Evolutionary conservation across 129 eudicot species (phyloP).

Genomic region (Artemisia argyi): DNA sequence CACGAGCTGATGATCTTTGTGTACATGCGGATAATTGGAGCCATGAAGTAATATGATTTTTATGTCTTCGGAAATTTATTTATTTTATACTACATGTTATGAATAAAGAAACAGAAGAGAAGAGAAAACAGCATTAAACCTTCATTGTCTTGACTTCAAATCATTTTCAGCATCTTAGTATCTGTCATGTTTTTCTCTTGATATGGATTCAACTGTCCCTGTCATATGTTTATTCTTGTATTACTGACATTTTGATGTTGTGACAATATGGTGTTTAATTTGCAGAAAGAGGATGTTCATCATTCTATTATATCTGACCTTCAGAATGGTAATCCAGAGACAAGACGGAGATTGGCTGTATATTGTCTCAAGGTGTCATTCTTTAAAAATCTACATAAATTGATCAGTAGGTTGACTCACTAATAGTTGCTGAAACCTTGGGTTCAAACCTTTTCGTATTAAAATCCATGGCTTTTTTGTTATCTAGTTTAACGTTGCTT

Average conservation of each 20-base stretch:
- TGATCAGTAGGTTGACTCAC: slow-evolving; percentile 7
- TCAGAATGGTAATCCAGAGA: slow-evolving; percentile 96
- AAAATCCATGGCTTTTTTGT: slow-evolving; percentile 8
- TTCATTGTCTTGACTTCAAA: slow-evolving; percentile 13
- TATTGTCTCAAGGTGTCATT: slow-evolving; percentile 87
- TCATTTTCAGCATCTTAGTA: neutral
- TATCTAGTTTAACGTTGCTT: neutral
- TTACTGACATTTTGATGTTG: slow-evolving; percentile 14
- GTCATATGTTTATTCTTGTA: neutral
- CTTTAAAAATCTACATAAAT: neutral
- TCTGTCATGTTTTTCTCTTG: slow-evolving; percentile 12
- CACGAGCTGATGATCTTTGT: slow-evolving; percentile 4
- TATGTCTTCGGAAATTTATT: neutral
- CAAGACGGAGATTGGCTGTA: slow-evolving; percentile 97
- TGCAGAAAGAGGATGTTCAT: slow-evolving; percentile 99
- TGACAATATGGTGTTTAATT: slow-evolving; percentile 17
- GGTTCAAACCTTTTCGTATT: neutral
- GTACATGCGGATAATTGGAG: slow-evolving; percentile 9
- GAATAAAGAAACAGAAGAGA: neutral
- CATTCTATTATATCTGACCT: slow-evolving; percentile 98
- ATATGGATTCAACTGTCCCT: slow-evolving; percentile 2
- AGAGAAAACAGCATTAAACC: neutral
- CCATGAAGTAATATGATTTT: neutral
- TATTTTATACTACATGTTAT: neutral
- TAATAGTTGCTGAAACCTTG: slow-evolving; percentile 12